phyloP scores from a whole-genome alignment of 495 filamentous ascomycete species.

The Pyrenopolyporus hunteri region DNA sequence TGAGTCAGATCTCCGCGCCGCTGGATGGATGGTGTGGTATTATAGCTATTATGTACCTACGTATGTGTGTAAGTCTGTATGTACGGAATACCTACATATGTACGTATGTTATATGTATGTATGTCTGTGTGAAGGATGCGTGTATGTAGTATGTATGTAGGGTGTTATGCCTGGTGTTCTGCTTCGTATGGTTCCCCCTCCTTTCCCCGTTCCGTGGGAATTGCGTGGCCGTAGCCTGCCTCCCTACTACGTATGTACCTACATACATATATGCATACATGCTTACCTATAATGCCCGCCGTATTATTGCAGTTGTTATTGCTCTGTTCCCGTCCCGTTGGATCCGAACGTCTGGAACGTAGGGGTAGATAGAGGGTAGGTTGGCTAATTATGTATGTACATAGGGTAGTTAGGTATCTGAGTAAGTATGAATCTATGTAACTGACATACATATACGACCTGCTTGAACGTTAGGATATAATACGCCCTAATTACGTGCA shows the following conservation, averaged over 20 bases:
- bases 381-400: neutral
- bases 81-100: neutral
- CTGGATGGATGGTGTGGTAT: neutral
- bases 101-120: too few species aligned
- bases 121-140: too few species aligned
- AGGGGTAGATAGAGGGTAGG: neutral
- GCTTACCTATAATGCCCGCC: neutral
- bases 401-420: constrained; percentile 4
- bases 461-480: too few species aligned
- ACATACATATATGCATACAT: too few species aligned
- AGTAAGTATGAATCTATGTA: constrained; percentile 9
- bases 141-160: too few species aligned
- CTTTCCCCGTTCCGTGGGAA: too few species aligned
- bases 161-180: too few species aligned
- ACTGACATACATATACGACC: constrained; percentile 1
- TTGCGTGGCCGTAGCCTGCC: neutral
- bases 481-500: too few species aligned
- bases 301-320: constrained; percentile 11
- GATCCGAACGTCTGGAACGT: constrained; percentile 26
- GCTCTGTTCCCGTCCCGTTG: constrained; percentile 16
- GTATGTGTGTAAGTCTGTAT: neutral
- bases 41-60: neutral
- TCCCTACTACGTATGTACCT: neutral
- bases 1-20: constrained; percentile 29
- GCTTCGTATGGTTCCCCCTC: too few species aligned